Evolutionary conservation across 106 monocot species (phyloP), one percentile per base, ranked within the genome.

Genomic region (Phalaenopsis equestris): DNA sequence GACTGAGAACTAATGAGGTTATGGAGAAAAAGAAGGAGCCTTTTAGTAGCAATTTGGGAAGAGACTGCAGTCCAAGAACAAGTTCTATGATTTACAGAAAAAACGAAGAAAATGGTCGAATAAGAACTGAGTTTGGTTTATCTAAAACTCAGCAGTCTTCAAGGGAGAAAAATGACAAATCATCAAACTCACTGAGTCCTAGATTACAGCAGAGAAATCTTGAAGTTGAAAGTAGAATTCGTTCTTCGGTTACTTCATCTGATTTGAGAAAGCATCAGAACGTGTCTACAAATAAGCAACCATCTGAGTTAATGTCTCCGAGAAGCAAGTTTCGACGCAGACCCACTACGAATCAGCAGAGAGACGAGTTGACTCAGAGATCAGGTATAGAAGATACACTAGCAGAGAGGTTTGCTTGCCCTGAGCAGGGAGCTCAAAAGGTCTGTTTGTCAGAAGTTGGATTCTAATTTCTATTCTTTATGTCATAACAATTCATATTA

Each of bases 301-400:
- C 67, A 76, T 9, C 70, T 17, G 92, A 92, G 64, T 86, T 78
- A 37, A 80, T 80, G 80, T 89, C 93, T 4, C 91, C 90, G 15
- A 89, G 87, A 84, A 57, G 82, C 46, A 89, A 61, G 49, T 75
- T 82, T 56, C 84, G 84, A 57, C 65, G 52, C 24, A 86, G 81
- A 81, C 78, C 75, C 72, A 67, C 78, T 57, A 67, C 41, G 5
- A 81, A 73, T 77, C 78, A 81, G 5, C 75, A 55, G 11, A 79
- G 81, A 17, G 75, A 89, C 56, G 86, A 84, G 30, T 78, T 81
- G 43, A 82, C 81, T 80, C 79, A 79, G 64, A 73, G 81, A n/a
- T 83, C 85, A 64, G 84, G 84, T 78, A 42, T 57, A 14, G 84
- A 88, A 80, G 76, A 80, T 61, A 18, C 43, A 17, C 73, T 72